Base-by-base conservation (phyloP, 1,139 yeast species). In the Candida tropicalis region DNA sequence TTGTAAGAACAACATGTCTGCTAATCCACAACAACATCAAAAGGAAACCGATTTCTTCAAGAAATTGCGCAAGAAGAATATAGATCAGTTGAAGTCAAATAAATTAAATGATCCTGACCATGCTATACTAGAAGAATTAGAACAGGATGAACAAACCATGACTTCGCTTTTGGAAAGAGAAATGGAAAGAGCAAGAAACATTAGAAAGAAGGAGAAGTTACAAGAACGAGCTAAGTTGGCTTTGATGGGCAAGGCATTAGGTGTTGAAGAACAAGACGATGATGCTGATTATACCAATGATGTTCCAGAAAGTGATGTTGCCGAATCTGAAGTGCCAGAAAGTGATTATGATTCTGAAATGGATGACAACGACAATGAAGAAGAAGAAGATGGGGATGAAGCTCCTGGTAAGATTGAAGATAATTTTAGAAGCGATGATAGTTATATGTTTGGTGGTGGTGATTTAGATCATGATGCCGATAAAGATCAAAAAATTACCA, bases 141-240 rank as follows among this genome's bases (percentile, higher is more conserved):
- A 70, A 43, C 62, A 69, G 50, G 74, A 70, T 41, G 75, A 70
- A 39, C 75, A 70, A 41, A 61, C 66, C 17, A 68, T 70, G 74
- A 75, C 73, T 3, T 61, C 68, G n/a, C 65, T 84, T 37, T 67
- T 84, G 50, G 89, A 84, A 51, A 73, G 79, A 45, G 91, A 85
- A 56, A 73, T 81, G 53, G 77, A 76, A 49, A 68, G 83, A 49
- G 78, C 69, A 25, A 64, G 80, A 54, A 70, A 67, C 40, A 70
- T 77, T 25, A 68, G 83, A 45, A 76, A 72, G 52, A 73, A 71
- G 44, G 87, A 79, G 44, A 71, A 75, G 47, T 48, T 67, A 28
- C 60, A 61, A 42, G 76, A 70, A 48, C 65, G 56, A 44, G 76
- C 75, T 2, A 66, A 63, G 42, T 45, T 55, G 42, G 73, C 72